These are phyloP conservation scores for Sordariomycetes sp. DNA, from an alignment of 2,329 filamentous ascomycete species.

Conservation along the genomic window DNA sequence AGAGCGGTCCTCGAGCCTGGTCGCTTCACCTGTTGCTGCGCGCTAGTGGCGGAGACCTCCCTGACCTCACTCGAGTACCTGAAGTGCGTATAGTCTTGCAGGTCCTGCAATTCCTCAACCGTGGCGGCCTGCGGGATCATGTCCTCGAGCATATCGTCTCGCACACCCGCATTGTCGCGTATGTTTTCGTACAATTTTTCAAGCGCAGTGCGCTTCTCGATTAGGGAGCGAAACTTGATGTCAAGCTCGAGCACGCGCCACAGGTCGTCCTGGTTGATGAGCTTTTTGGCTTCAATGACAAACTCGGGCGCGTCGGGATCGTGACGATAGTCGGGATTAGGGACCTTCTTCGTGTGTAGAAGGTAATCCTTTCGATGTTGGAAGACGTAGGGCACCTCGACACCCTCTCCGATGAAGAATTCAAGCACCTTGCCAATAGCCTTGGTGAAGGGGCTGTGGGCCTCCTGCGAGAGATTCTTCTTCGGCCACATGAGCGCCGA, in stretches of 20 bases:
- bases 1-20: slow-evolving; percentile 73
- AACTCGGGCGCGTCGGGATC: slow-evolving; percentile 64
- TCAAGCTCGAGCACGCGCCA: slow-evolving; percentile 95
- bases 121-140: slow-evolving; percentile 71
- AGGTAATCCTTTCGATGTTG: slow-evolving; percentile 97
- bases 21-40: slow-evolving; percentile 49
- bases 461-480: slow-evolving; percentile 61
- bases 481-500: slow-evolving; percentile 82
- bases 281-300: slow-evolving; percentile 70
- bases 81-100: slow-evolving; percentile 95
- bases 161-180: slow-evolving; percentile 46
- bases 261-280: slow-evolving; percentile 83
- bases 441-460: slow-evolving; percentile 74
- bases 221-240: slow-evolving; percentile 84
- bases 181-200: slow-evolving; percentile 70
- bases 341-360: slow-evolving; percentile 71
- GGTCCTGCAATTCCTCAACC: slow-evolving; percentile 91
- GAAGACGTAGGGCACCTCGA: slow-evolving; percentile 95
- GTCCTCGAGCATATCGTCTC: slow-evolving; percentile 69
- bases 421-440: slow-evolving; percentile 87
- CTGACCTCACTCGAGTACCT: slow-evolving; percentile 78
- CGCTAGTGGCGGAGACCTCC: slow-evolving; percentile 57
- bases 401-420: slow-evolving; percentile 88
- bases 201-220: slow-evolving; percentile 83
- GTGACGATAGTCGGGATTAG: slow-evolving; percentile 46